Base-by-base conservation (phyloP, 2,329 filamentous ascomycete species). In the Byssothecium circinans region DNA sequence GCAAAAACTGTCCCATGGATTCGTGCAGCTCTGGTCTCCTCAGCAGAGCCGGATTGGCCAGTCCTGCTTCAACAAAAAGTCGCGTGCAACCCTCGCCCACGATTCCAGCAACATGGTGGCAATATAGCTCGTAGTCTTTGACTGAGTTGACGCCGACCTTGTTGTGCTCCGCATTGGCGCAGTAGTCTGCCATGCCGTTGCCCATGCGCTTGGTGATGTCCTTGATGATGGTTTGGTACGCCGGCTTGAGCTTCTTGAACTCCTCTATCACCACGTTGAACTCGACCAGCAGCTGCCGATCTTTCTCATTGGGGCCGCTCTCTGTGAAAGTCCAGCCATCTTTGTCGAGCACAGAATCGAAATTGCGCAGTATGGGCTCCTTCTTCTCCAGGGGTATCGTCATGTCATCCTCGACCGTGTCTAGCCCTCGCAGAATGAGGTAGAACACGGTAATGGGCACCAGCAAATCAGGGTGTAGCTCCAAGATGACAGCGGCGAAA, bases 351-450 rank as follows among this genome's bases (percentile, higher is more conserved):
- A 86, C 80, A 45, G 87, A 75, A 68, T 95, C 78, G 72, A 99
- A 99, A 38, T 87, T 79, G 53, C 92, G 84, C 52, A 99, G 78
- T 47, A 96, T 74, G 2, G 91, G 90, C 66, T 95, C 88, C 76
- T 99, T 99, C 65, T 81, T 85, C 56, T 82, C 80, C 32, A 92
- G 75, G 2, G 87, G 78, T 51, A 99, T 86, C 4, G 91, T 95
- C 85, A 96, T 97, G 73, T 99, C 94, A 78, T 99, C 94, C 75
- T 99, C 94, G 51, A 99, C 89, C n/a, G 94, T 99, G 73, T 99
- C 94, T 41, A 99, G 82, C 38, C 89, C 94, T 52, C 94, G 89
- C 45, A 99, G 81, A 43, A 90, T 83, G 22, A 99, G 83, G 76
- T 99, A 99, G 80, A 99, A 99, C 8, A 97, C 78, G 46, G 86